Base-by-base conservation (phyloP, 106 monocot species). In the Chionographis japonica region DNA sequence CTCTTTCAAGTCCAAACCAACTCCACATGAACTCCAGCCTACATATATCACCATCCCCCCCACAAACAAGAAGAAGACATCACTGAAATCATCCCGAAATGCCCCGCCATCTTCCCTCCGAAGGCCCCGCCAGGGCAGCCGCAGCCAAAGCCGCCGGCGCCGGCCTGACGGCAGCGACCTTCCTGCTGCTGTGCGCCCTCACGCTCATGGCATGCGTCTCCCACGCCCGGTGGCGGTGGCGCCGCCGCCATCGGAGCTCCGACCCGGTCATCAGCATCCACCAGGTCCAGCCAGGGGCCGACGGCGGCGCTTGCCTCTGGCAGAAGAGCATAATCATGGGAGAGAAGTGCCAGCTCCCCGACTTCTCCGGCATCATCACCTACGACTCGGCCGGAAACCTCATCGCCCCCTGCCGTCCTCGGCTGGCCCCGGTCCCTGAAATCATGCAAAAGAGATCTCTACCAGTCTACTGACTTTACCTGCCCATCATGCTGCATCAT, bases 251-350 rank as follows among this genome's bases (percentile, higher is more conserved):
- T 1, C 17, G 68, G 65, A 12, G 50, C 27, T 54, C 68, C 8
- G 80, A 72, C 13, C 85, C 78, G 40, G 79, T 62, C 14, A 79
- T 86, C 36, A 72, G 78, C 69, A 39, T 75, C 12, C 70, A 78
- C 38, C 85, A 75, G 66, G 75, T 82, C 50, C 75, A 86, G 55
- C 62, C 68, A 13, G 72, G 60, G 10, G 18, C 20, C 6, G 78
- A 42, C 18, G 63, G 46, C 8, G 46, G 19, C n/a, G 52, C 36
- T 4, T 85, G 82, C 54, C n/a, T 89, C 12, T 89, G 89, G 89
- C 85, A 85, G 71, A 85, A 66, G 68, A 73, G 70, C 63, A 89
- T 89, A 54, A 74, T 89, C 18, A 85, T 89, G 89, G 89, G 89
- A 11, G 89, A 75, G 74, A 89, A 89, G 66, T 89, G 89, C 50